These are phyloP conservation scores for Aspergillus felis DNA, from an alignment of 2,329 filamentous ascomycete species.

Conservation along the genomic window DNA sequence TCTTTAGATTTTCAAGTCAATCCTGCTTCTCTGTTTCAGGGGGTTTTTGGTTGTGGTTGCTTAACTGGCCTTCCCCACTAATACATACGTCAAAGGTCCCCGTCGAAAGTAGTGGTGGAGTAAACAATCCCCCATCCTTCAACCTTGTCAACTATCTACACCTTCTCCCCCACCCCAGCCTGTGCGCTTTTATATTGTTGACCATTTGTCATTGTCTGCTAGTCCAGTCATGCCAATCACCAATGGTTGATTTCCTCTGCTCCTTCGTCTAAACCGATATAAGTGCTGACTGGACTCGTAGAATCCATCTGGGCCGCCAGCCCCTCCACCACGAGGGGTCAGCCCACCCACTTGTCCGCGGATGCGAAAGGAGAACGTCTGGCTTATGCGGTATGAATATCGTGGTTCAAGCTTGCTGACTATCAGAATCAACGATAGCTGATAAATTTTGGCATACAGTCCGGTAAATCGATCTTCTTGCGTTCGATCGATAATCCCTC, in stretches of 20 bases:
- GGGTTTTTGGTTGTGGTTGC: not conserved
- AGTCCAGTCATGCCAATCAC: constrained; percentile 41
- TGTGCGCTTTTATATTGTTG: not conserved
- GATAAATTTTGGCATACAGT: constrained; percentile 48
- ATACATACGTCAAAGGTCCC: not conserved
- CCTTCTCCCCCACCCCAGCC: not conserved
- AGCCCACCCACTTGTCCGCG: constrained; percentile 81
- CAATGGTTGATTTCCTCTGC: constrained; percentile 31
- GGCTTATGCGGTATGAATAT: constrained; percentile 73
- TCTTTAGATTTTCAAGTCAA: not conserved
- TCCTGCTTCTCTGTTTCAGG: not conserved
- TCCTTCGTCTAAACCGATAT: not conserved
- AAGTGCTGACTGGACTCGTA: constrained; percentile 27
- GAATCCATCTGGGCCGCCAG: constrained; percentile 78
- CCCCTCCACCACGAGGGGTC: constrained; percentile 77
- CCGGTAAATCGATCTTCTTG: constrained; percentile 93
- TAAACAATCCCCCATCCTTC: constrained; percentile 4
- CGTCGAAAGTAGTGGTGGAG: not conserved
- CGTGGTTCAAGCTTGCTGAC: not conserved
- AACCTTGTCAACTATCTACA: not conserved
- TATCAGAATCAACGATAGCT: not conserved
- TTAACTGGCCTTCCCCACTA: not conserved
- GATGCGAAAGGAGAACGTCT: constrained; percentile 88
- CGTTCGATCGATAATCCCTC: constrained; percentile 89
- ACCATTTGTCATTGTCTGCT: constrained; percentile 7